phyloP scores from a whole-genome alignment of 1,284 basidiomycete species.

The Pascua guehoae region DNA sequence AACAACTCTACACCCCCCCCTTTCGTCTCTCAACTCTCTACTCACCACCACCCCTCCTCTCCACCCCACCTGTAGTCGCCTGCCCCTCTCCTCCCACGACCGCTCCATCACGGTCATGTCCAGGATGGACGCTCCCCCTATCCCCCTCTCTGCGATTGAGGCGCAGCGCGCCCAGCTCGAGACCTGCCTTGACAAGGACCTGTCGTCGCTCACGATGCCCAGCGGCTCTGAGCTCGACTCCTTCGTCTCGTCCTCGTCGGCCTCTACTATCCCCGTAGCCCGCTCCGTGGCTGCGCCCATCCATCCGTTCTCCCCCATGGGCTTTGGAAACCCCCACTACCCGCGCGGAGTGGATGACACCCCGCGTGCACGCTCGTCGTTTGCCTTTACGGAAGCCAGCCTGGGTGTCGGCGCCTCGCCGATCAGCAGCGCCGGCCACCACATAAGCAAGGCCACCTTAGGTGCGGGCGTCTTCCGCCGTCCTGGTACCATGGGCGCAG shows the following conservation, averaged over 20 bases:
- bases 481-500: constrained; percentile 44
- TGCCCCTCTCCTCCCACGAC: not conserved
- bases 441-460: constrained; percentile 79
- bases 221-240: constrained; percentile 15
- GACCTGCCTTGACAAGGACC: constrained; percentile 43
- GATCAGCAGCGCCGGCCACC: constrained; percentile 75
- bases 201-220: constrained; percentile 38
- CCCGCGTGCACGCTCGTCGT: constrained; percentile 7
- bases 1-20: constrained; percentile 1
- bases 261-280: constrained; percentile 21
- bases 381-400: constrained; percentile 5
- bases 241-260: constrained; percentile 17
- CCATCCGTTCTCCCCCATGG: not conserved
- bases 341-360: constrained; percentile 7
- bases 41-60: not conserved
- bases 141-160: constrained; percentile 39
- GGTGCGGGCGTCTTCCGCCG: constrained; percentile 66
- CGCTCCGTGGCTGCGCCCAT: constrained; percentile 13
- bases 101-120: not conserved
- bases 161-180: constrained; percentile 45
- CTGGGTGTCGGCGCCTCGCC: constrained; percentile 46
- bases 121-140: constrained; percentile 35
- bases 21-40: constrained; percentile 12
- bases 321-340: constrained; percentile 5
- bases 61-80: constrained; percentile 2